Percentiles rank a stretch among this genome's conserved stretches.
These are phyloP conservation scores for Pseudopyricularia javanii DNA, from an alignment of 2,329 filamentous ascomycete genomes.

Conservation along the genomic window DNA sequence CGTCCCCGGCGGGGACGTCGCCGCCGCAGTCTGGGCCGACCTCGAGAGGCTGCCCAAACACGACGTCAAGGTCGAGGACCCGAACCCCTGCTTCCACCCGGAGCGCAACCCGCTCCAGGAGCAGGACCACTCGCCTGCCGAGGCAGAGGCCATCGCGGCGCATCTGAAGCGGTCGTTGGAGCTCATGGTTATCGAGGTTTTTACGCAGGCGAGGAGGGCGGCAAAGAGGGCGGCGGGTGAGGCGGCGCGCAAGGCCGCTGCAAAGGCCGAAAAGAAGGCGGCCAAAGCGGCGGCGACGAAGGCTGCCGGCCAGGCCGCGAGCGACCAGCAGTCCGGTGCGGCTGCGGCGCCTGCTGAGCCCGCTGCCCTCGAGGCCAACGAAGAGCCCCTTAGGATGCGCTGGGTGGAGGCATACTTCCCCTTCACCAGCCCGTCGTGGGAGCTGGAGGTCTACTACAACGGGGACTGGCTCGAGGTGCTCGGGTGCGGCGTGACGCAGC, in stretches of 20 bases:
- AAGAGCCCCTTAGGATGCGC: conserved; percentile 70
- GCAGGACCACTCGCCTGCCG: conserved; percentile 56
- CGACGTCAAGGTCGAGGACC: conserved; percentile 67
- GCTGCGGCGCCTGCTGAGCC: not conserved
- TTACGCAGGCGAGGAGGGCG: conserved; percentile 62
- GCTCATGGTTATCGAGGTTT: conserved; percentile 79
- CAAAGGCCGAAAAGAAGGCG: not conserved
- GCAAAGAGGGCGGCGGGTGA: conserved; percentile 33
- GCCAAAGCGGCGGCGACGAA: not conserved
- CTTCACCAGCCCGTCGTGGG: conserved; percentile 91
- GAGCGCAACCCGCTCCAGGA: conserved; percentile 75
- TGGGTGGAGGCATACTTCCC: conserved; percentile 98
- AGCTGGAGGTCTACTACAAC: conserved; percentile 89
- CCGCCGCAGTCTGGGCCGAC: conserved; percentile 56
- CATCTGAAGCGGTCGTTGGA: conserved; percentile 88
- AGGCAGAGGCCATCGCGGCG: conserved; percentile 69
- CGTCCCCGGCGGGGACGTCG: conserved; percentile 45
- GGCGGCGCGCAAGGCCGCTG: not conserved
- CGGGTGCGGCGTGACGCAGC: conserved; percentile 82
- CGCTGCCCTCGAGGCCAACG: conserved; percentile 16
- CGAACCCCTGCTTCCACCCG: conserved; percentile 63
- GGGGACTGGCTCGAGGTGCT: conserved; percentile 94
- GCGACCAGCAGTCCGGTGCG: too few relatives aligned
- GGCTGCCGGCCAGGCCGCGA: not conserved
- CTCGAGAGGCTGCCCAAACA: conserved; percentile 61